Evolutionary conservation across 768 basidiomycete species (phyloP).

Genomic region (Rhizopogon salebrosus): DNA sequence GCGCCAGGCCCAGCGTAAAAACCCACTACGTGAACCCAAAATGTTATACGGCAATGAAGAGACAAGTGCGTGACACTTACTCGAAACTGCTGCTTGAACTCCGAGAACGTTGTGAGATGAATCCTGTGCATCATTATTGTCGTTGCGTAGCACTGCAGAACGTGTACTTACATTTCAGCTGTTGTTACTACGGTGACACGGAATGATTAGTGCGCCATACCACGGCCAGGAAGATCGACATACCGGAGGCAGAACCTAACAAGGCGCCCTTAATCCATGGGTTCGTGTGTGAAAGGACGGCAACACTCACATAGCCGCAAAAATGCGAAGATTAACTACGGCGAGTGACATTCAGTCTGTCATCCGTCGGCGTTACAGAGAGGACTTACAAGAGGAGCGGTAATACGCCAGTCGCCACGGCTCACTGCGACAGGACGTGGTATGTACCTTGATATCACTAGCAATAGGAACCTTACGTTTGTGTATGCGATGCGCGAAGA

Average conservation of each 20-base stretch:
- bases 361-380: neutral
- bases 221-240: neutral
- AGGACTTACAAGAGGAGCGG: slow-evolving; percentile 30
- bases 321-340: slow-evolving; percentile 24
- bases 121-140: slow-evolving; percentile 15
- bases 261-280: neutral
- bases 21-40: slow-evolving; percentile 32
- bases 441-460: neutral
- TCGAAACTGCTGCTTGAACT: slow-evolving; percentile 20
- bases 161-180: slow-evolving; percentile 22
- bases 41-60: slow-evolving; percentile 10
- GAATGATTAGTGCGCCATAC: slow-evolving; percentile 7
- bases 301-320: slow-evolving; percentile 25
- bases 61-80: slow-evolving; percentile 6
- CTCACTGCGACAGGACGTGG: slow-evolving; percentile 16
- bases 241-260: slow-evolving; percentile 33
- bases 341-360: neutral
- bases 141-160: neutral
- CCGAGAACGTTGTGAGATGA: slow-evolving; percentile 17
- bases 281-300: neutral
- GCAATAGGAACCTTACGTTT: slow-evolving; percentile 26
- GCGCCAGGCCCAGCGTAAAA: slow-evolving; percentile 45
- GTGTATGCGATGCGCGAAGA: slow-evolving; percentile 37
- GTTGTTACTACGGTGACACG: slow-evolving; percentile 22
- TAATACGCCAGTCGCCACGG: slow-evolving; percentile 22